Base-by-base conservation (phyloP, 2,329 filamentous ascomycete species). In the Lecanicillium sp. region DNA sequence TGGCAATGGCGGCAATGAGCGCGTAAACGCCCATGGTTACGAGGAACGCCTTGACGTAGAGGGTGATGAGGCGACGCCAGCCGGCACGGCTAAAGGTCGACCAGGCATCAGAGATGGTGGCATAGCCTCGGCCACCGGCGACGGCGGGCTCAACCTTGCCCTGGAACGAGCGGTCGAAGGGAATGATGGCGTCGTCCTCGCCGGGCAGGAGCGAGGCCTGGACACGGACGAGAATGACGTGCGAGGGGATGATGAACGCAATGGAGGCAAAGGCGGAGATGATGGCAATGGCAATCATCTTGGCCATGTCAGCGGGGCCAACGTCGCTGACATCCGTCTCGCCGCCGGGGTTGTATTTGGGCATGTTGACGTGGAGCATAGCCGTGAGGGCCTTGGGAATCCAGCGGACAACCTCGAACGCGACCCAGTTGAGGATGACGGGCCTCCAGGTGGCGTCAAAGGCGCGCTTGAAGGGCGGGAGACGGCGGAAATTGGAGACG, bases 141-240 rank as follows among this genome's bases (percentile, higher is more conserved):
- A 89, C 75, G 51, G 79, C 78, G n/a, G 87, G 83, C 54, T 84
- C 79, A 23, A 91, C 79, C 62, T 83, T 85, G 57, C 87, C 87
- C 54, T 78, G 80, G 60, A 94, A 94, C 24, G 84, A 84, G 55
- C 90, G 86, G 72, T 97, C 91, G 59, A 97, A 95, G 26, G 88
- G 84, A 29, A 97, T 83, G 54, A 96, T 86, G 21, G 87, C 82
- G 68, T 94, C 85, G 55, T 90, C 78, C 15, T 87, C 83, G 51
- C 88, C 84, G 1, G 89, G 80, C 3, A 97, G 80, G 57, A 95
- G 81, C 41, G 87, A 91, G 6, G 90, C 90, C 63, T 95, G 89
- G 29, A 95, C 83, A 53, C 91, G 88, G 55, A 86, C 75, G 51
- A 95, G 79, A 19, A 87, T 79, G 26, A 91, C 86, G 51, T 79